phyloP scores from a whole-genome alignment of 2,329 filamentous ascomycete species.

The Neocucurbitaria cava region DNA sequence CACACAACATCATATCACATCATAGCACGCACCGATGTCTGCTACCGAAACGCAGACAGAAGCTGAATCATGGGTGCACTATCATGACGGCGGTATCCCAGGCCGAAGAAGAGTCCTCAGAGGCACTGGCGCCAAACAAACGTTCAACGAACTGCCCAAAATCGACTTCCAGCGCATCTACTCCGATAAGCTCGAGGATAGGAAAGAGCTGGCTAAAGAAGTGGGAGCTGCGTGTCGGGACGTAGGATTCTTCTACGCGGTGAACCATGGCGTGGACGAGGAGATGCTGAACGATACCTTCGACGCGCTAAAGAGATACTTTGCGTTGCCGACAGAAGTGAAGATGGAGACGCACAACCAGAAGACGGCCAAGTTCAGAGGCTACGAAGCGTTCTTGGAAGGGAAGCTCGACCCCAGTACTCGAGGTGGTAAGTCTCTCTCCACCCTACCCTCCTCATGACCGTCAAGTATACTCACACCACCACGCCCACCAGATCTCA shows the following conservation, averaged over 20 bases:
- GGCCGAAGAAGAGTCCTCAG: constrained; percentile 35
- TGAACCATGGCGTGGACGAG: constrained; percentile 41
- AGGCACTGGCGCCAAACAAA: constrained; percentile 30
- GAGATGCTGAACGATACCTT: constrained; percentile 37
- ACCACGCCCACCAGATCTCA: constrained; percentile 37
- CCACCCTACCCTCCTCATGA: not conserved
- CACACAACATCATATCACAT: not conserved
- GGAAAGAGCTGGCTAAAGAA: constrained; percentile 36
- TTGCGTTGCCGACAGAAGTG: constrained; percentile 36
- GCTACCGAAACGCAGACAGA: constrained; percentile 16
- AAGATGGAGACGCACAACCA: constrained; percentile 49
- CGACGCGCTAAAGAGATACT: constrained; percentile 37
- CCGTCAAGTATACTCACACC: not conserved
- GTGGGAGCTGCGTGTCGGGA: constrained; percentile 43
- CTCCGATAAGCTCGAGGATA: constrained; percentile 30
- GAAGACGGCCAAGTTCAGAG: constrained; percentile 44
- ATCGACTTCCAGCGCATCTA: constrained; percentile 42
- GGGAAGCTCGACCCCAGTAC: constrained; percentile 46
- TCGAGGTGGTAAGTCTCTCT: constrained; percentile 31
- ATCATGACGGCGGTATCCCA: constrained; percentile 40
- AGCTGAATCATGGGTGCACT: constrained; percentile 32
- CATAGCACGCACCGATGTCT: constrained; percentile 16
- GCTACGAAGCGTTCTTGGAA: constrained; percentile 47
- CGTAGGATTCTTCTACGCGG: constrained; percentile 45
- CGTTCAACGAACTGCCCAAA: constrained; percentile 36